Base-by-base conservation (phyloP, 2,329 filamentous ascomycete species). In the Beauveria scarabaeidicola region DNA sequence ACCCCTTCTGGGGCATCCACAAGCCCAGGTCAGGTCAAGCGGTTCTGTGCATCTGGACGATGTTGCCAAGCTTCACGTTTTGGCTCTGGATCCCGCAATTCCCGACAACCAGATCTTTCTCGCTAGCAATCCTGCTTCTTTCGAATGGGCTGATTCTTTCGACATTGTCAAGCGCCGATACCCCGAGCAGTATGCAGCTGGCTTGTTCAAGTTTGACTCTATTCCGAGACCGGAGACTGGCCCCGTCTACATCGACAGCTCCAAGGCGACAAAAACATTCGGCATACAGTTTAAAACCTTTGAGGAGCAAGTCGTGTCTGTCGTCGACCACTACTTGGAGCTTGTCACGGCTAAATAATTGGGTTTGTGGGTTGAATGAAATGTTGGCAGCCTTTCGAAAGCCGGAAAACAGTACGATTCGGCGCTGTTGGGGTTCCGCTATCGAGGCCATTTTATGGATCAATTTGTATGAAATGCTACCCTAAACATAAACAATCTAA, bases 71-170 rank as follows among this genome's bases (percentile, higher is more conserved):
- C 69, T 69, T 6, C 75, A 77, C 55, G 69, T 77, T 29, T 61
- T 63, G 5, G 72, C 74, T 4, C 68, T 77, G 5, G 61, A 71
- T 25, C 65, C 67, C 29, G 62, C 63, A 1, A 63, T 75, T 5
- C 61, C 68, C 1, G 70, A 69, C 6, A 69, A 69, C 52, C 19
- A 59, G 17, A 13, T 1, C 5, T 52, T 47, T 9, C 43, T 53
- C 65, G 69, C 60, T 67, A 70, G 62, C 71, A 72, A 52, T 15
- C 50, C 58, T n/a, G 27, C 19, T 1, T 13, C 46, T 3, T 47
- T 61, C 61, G 68, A 73, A 32, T 78, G 74, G 75, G 72, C 73
- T 48, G 72, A 75, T 25, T 68, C 71, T 0, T 70, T 72, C 48
- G 69, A 70, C 19, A 73, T 77, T 52, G 73, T 71, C 4, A 66